Evolutionary conservation across 108 stramenopile species (phyloP).

Genomic region (Cyclotella sp.): DNA sequence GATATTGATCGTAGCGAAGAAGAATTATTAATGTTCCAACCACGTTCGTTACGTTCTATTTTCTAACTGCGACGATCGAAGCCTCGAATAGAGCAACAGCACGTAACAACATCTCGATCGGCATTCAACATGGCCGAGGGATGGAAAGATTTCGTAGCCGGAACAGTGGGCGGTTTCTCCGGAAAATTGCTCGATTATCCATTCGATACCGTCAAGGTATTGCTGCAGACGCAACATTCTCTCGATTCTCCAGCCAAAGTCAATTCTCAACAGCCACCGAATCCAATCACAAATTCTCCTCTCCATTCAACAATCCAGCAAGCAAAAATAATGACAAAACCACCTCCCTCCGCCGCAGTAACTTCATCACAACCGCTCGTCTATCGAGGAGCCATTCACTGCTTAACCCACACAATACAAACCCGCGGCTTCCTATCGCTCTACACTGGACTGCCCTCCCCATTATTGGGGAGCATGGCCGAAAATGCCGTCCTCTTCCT

Average conservation of each 20-base stretch:
- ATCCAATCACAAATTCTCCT: constrained; percentile 9
- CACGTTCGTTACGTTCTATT: too few relatives aligned
- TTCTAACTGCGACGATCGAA: too few relatives aligned
- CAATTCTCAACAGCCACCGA: not conserved
- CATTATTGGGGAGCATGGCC: constrained; percentile 59
- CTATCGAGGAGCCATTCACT: constrained; percentile 56
- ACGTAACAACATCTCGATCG: not conserved
- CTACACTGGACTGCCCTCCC: constrained; percentile 54
- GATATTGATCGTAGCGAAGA: too few relatives aligned
- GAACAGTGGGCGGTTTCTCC: constrained; percentile 55
- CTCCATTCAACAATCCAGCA: not conserved
- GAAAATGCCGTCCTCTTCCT: constrained; percentile 61
- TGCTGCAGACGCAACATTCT: constrained; percentile 50
- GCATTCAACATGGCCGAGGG: constrained; percentile 44
- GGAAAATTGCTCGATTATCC: constrained; percentile 65
- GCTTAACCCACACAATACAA: constrained; percentile 45
- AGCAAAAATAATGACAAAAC: not conserved
- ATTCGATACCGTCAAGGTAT: constrained; percentile 61
- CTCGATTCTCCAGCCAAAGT: constrained; percentile 6
- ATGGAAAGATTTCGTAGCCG: constrained; percentile 62
- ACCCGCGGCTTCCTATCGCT: constrained; percentile 50
- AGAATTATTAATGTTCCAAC: too few relatives aligned
- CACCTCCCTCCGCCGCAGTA: not conserved
- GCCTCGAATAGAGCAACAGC: not conserved
- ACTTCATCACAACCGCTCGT: constrained; percentile 6